These are phyloP conservation scores for Epichloe elymi DNA, from an alignment of 2,329 filamentous ascomycete species.

Conservation along the genomic window DNA sequence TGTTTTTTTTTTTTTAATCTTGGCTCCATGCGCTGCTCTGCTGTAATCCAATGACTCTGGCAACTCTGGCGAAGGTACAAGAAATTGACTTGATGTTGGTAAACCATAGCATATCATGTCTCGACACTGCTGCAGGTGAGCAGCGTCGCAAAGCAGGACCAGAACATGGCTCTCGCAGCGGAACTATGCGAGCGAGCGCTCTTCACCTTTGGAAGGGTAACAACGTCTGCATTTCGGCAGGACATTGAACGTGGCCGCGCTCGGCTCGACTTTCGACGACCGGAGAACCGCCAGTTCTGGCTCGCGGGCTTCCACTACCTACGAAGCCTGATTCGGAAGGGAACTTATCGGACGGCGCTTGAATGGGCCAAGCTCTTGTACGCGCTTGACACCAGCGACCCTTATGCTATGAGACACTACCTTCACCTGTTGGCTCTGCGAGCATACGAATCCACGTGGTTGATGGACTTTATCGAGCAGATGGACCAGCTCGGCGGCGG, in stretches of 20 bases:
- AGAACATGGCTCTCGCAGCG: constrained; percentile 72
- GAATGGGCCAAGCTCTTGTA: constrained; percentile 87
- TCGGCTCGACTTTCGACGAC: constrained; percentile 64
- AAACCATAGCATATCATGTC: constrained; percentile 64
- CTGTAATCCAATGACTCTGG: no score
- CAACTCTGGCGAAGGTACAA: not conserved
- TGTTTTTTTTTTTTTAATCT: constrained; percentile 7
- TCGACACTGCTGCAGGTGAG: constrained; percentile 89
- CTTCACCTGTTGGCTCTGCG: constrained; percentile 79
- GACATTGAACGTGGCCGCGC: constrained; percentile 67
- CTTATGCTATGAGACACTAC: constrained; percentile 68
- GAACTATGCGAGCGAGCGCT: constrained; percentile 84
- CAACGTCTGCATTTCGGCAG: constrained; percentile 68
- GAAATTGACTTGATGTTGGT: constrained; percentile 8
- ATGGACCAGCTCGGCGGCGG: constrained; percentile 19
- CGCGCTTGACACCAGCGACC: constrained; percentile 62
- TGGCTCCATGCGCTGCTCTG: not conserved
- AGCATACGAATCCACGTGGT: constrained; percentile 61
- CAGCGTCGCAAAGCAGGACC: constrained; percentile 81
- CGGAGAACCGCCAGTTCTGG: constrained; percentile 88
- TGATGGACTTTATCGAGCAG: constrained; percentile 53
- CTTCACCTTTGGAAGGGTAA: constrained; percentile 83
- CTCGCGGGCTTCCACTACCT: constrained; percentile 84
- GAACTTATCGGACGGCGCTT: constrained; percentile 85
- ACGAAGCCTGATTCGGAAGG: constrained; percentile 70